phyloP scores from a whole-genome alignment of 2,329 filamentous ascomycete genomes.

The Neonectria magnoliae region DNA sequence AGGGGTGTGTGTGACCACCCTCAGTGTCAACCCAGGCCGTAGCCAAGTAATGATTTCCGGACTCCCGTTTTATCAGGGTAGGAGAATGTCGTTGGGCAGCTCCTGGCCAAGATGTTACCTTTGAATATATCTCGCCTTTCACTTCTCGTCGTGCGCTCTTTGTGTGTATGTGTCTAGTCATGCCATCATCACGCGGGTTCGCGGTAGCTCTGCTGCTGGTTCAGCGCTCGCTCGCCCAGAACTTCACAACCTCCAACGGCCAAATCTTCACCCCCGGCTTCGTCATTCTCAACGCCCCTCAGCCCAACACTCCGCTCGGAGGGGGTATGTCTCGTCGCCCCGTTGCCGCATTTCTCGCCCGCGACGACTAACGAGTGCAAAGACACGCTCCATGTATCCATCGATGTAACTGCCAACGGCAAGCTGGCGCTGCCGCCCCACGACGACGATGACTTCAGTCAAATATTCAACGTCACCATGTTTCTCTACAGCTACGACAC shows the following conservation, averaged over 20 bases:
- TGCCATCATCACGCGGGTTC: constrained; percentile 25
- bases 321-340: constrained; percentile 59
- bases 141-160: neutral
- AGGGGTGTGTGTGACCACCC: constrained; percentile 14
- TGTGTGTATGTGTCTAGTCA: neutral
- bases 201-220: constrained; percentile 37
- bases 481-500: constrained; percentile 74
- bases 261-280: constrained; percentile 77
- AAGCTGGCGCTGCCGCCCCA: constrained; percentile 68
- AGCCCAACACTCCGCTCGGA: constrained; percentile 71
- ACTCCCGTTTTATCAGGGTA: constrained; percentile 25
- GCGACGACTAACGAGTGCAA: constrained; percentile 26
- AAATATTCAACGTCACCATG: constrained; percentile 71
- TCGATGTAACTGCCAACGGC: constrained; percentile 74
- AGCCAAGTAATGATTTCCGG: constrained; percentile 26
- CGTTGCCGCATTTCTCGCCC: neutral
- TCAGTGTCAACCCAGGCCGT: neutral
- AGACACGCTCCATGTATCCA: constrained; percentile 69
- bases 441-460: constrained; percentile 61
- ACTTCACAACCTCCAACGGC: constrained; percentile 69
- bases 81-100: constrained; percentile 14
- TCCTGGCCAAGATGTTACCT: constrained; percentile 5
- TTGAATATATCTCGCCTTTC: constrained; percentile 3
- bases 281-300: constrained; percentile 72
- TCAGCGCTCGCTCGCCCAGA: constrained; percentile 44